These are phyloP conservation scores for Geranomyces michiganensis DNA, from an alignment of 192 early-diverging fungal species.

Conservation along the genomic window DNA sequence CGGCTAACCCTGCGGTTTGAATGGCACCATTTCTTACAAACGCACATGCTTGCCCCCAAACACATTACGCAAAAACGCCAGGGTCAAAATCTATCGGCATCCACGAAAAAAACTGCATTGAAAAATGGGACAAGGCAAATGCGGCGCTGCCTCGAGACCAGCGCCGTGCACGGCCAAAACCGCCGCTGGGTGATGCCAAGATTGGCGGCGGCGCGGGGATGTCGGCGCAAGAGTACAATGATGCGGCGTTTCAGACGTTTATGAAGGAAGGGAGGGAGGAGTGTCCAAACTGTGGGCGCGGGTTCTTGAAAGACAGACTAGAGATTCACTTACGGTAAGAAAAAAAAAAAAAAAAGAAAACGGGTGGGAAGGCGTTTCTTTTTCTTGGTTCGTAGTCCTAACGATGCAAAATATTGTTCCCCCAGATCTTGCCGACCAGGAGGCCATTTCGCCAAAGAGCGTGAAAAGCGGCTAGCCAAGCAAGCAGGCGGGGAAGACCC, in stretches of 20 bases:
- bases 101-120: slow-evolving; percentile 36
- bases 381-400: neutral
- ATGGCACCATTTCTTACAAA: too few species aligned
- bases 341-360: too few species aligned
- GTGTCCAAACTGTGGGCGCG: slow-evolving; percentile 33
- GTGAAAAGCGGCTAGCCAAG: slow-evolving; percentile 9
- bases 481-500: neutral
- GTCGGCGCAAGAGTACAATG: slow-evolving; percentile 26
- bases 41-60: neutral
- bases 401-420: neutral
- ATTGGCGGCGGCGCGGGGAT: slow-evolving; percentile 9
- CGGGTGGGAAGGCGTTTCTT: too few species aligned
- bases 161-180: slow-evolving; percentile 26
- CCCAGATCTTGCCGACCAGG: slow-evolving; percentile 31
- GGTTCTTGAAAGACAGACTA: slow-evolving; percentile 33
- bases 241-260: slow-evolving; percentile 31
- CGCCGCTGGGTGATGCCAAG: slow-evolving; percentile 23
- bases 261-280: slow-evolving; percentile 34
- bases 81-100: slow-evolving; percentile 29
- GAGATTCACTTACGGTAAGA: slow-evolving; percentile 27
- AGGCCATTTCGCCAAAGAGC: slow-evolving; percentile 35
- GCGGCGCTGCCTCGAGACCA: slow-evolving; percentile 25
- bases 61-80: neutral
- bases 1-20: too few species aligned
- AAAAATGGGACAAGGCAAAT: slow-evolving; percentile 30